Conservation (phyloP, 1,139 yeast genomes). For the Candida tetrigidarum region DNA sequence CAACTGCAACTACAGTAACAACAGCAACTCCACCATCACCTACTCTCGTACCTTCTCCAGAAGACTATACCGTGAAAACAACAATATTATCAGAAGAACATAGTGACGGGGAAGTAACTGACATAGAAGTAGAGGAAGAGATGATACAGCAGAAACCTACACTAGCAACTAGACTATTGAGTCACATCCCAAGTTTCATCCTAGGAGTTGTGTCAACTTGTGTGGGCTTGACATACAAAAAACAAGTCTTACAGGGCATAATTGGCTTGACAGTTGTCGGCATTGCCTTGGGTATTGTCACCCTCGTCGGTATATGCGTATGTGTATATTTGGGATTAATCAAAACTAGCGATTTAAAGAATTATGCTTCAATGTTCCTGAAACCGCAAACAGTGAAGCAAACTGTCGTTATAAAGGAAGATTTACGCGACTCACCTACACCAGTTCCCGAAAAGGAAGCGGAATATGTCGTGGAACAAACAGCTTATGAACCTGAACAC, state of each 20-base stretch:
- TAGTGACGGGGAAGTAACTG: neutral
- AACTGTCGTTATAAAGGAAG: neutral
- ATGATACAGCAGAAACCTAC: neutral
- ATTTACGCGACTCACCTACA: neutral
- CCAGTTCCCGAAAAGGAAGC: conserved; percentile 2
- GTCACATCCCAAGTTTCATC: conserved; percentile 36
- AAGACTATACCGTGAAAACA: neutral
- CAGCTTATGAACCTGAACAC: neutral
- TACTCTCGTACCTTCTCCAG: conserved; percentile 6
- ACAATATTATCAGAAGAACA: neutral
- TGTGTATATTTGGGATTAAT: conserved; percentile 35
- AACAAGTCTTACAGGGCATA: conserved; percentile 8
- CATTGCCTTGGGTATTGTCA: conserved; percentile 26
- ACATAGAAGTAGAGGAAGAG: neutral
- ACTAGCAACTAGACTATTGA: conserved; percentile 8
- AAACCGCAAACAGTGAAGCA: conserved; percentile 1
- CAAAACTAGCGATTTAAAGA: conserved; percentile 7
- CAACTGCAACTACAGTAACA: neutral
- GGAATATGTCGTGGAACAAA: conserved; percentile 1
- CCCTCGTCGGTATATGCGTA: conserved; percentile 21
- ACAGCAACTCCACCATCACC: conserved; percentile 7
- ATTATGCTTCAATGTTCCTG: neutral
- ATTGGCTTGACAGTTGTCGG: conserved; percentile 14
- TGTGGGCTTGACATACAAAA: conserved; percentile 8
- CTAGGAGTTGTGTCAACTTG: conserved; percentile 27